Conservation (phyloP, 2,329 filamentous ascomycete species). For the Hypoxylon sp. region DNA sequence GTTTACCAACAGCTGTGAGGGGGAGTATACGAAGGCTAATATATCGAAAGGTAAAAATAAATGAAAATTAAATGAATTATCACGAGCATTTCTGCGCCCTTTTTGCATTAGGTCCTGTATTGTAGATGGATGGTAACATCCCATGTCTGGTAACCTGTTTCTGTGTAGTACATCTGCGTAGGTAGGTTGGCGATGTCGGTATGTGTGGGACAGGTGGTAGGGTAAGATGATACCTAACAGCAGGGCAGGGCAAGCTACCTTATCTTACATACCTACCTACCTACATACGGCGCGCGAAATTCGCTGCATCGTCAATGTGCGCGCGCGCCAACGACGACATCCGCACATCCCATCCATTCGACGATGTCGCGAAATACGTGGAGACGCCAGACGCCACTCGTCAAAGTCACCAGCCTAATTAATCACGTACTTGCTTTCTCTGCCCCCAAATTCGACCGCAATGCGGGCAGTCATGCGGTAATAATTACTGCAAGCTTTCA, state of each 20-base stretch:
- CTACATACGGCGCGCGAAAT: neutral
- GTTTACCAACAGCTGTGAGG: neutral
- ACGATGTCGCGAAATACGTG: conserved; percentile 26
- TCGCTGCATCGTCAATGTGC: conserved; percentile 13
- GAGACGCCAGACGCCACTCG: conserved; percentile 26
- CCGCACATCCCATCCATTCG: neutral
- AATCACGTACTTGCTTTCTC: neutral
- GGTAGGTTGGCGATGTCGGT: neutral
- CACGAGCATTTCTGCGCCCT: neutral
- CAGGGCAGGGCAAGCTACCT: conserved; percentile 9
- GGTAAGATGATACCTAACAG: conserved; percentile 39
- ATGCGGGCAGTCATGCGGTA: conserved; percentile 4
- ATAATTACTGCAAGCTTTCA: conserved; percentile 4
- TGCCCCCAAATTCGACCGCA: neutral
- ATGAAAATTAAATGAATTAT: conserved; percentile 9
- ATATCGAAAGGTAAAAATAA: neutral
- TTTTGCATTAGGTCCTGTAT: neutral
- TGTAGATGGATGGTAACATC: conserved; percentile 10
- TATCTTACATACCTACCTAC: neutral
- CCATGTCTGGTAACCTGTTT: conserved; percentile 18
- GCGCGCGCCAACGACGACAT: conserved; percentile 11
- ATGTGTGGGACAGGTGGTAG: conserved; percentile 19
- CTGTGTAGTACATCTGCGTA: neutral
- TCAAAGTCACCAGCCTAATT: neutral
- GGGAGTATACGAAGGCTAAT: neutral